Base-by-base conservation (phyloP, 306 rosid species). In the Lablab purpureus region DNA sequence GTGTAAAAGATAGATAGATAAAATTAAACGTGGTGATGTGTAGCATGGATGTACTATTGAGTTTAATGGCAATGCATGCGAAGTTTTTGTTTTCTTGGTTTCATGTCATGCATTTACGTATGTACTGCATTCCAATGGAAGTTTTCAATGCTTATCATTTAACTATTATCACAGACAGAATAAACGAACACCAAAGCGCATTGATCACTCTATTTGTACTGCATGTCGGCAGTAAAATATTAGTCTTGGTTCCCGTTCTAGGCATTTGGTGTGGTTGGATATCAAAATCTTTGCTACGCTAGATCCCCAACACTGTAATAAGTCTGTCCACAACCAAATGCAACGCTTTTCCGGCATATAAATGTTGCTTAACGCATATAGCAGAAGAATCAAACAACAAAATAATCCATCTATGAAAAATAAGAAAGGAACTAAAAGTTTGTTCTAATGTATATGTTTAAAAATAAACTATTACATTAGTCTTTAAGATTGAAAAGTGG, bases 1-100 rank as follows among this genome's bases (percentile, higher is more conserved):
- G 62, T 19, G 43, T 10, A 74, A 27, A 78, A 52, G 56, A 63
- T 60, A 45, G 10, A 15, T 69, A 55, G 79, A 71, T 19, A 49
- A 66, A 71, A 63, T 74, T 54, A 45, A 68, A 74, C 59, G 30
- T 32, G 21, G 30, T 76, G 67, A 63, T 82, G 50, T 80, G 77
- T 49, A 58, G 11, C 28, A 19, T 13, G 18, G 30, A 71, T 82
- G 84, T 85, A 74, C 74, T 81, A 41, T 74, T 50, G 51, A 21
- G 41, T 73, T 73, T 43, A 77, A 58, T 77, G 66, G 55, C 74
- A 43, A 55, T 19, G 65, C 69, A 36, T 77, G 72, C 45, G 19
- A 49, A 18, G 25, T 21, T 45, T 65, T 54, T 36, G 6, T 17
- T 11, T 40, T 36, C 5, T 43, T 32, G 3, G 1, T 18, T 25